A percentile compares a stretch with the other conserved stretches of the same genome.
Conservation (phyloP, 78 protist species). For the Planoprotostelium fungivorum region DNA sequence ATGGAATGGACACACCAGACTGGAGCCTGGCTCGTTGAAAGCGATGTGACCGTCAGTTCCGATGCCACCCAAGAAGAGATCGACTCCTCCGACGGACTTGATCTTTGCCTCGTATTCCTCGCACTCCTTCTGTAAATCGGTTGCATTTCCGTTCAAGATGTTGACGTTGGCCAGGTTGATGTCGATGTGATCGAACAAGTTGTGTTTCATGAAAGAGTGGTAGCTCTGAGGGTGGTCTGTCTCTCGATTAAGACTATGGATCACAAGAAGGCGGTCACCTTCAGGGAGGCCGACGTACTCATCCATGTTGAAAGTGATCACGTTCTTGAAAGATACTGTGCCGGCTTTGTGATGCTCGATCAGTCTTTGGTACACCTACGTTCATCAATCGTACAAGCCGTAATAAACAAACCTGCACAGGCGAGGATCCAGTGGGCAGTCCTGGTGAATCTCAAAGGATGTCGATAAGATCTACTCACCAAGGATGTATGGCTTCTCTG, state of each 20-base stretch:
- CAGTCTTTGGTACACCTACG: slow-evolving; percentile 64
- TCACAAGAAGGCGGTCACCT: not conserved
- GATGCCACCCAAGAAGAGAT: slow-evolving; percentile 83
- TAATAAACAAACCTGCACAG: slow-evolving; percentile 21
- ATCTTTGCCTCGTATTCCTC: slow-evolving; percentile 60
- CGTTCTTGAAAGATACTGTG: slow-evolving; percentile 62
- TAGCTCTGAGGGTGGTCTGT: slow-evolving; percentile 74
- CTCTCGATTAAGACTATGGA: not conserved
- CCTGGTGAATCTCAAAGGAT: too few relatives aligned
- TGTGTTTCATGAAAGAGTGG: slow-evolving; percentile 81
- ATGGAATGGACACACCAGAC: not conserved
- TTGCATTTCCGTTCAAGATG: slow-evolving; percentile 75
- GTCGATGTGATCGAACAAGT: slow-evolving; percentile 79
- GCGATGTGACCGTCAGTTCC: slow-evolving; percentile 93
- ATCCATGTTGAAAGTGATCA: slow-evolving; percentile 87
- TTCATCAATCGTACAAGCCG: slow-evolving; percentile 30
- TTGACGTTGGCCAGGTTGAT: slow-evolving; percentile 66
- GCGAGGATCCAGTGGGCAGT: slow-evolving; percentile 80
- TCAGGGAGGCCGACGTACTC: slow-evolving; percentile 72
- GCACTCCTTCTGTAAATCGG: slow-evolving; percentile 57
- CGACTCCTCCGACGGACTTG: slow-evolving; percentile 67
- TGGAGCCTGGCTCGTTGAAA: slow-evolving; percentile 90
- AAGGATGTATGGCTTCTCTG: slow-evolving; percentile 48
- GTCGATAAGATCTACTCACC: too few relatives aligned
- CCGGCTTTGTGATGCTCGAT: slow-evolving; percentile 53